phyloP scores from a whole-genome alignment of 257 asterid species.

The Salvia splendens region DNA sequence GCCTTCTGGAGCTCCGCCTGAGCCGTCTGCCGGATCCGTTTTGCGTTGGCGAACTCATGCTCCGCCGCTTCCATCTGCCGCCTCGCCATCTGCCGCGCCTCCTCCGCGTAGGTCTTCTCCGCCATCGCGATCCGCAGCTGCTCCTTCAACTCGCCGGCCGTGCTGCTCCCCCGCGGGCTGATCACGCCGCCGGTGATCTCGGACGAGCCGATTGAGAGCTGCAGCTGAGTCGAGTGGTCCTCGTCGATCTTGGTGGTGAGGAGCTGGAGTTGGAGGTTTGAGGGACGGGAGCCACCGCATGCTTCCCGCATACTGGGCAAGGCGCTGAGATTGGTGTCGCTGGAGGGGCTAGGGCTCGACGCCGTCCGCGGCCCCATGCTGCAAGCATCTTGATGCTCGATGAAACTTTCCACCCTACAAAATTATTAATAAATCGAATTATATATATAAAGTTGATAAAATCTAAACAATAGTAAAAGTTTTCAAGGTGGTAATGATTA shows the following conservation, averaged over 20 bases:
- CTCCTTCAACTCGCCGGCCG: conserved; percentile 31
- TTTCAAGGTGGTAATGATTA: conserved; percentile 36
- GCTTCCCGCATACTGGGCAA: too few relatives aligned
- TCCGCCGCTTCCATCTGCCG: conserved; percentile 66
- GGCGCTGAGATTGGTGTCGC: conserved; percentile 42
- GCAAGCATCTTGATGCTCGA: conserved; percentile 77
- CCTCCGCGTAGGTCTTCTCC: conserved; percentile 68
- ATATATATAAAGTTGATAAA: too few relatives aligned
- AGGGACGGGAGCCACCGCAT: neutral
- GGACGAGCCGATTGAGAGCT: conserved; percentile 56
- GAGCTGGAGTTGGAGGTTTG: conserved; percentile 69
- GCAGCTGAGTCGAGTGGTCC: conserved; percentile 46
- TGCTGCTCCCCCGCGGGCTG: neutral
- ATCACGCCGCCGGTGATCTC: conserved; percentile 1
- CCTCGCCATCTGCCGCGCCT: conserved; percentile 54
- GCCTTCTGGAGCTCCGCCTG: conserved; percentile 61
- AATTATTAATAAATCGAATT: too few relatives aligned
- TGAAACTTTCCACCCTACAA: conserved; percentile 72
- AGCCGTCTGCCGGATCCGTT: conserved; percentile 61
- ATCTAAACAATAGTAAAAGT: neutral
- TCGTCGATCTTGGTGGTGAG: conserved; percentile 39
- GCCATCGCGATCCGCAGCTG: conserved; percentile 52
- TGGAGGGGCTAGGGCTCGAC: conserved; percentile 62
- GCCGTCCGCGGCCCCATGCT: conserved; percentile 55
- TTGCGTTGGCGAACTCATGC: conserved; percentile 58